A percentile compares a stretch with the other conserved stretches of the same genome.
These are phyloP conservation scores for Neofusicoccum sp. DNA, from an alignment of 2,329 filamentous ascomycete species.

Conservation along the genomic window DNA sequence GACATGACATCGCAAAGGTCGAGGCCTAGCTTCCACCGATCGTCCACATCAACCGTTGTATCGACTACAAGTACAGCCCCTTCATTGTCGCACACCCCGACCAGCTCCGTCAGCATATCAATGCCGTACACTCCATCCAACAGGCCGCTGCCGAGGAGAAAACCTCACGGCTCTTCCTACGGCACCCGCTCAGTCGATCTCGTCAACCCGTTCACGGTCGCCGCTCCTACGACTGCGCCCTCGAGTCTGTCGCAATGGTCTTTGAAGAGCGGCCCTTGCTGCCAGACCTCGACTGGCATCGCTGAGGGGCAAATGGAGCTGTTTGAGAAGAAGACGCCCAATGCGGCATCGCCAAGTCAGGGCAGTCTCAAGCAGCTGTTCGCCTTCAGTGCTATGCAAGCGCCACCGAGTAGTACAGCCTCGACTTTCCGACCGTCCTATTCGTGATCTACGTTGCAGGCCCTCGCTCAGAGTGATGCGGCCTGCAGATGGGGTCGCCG, in stretches of 20 bases:
- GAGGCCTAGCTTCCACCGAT: constrained; percentile 35
- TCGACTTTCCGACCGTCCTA: constrained; percentile 13
- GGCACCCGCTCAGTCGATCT: constrained; percentile 45
- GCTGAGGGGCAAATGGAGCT: constrained; percentile 37
- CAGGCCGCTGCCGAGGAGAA: constrained; percentile 39
- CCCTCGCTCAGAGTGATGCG: constrained; percentile 1
- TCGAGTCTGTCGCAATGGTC: constrained; percentile 34
- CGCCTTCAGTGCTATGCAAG: constrained; percentile 23
- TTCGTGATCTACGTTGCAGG: constrained; percentile 4
- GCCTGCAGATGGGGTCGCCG: constrained; percentile 7
- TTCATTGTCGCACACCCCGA: constrained; percentile 48
- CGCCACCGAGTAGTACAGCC: constrained; percentile 15
- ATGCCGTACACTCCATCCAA: constrained; percentile 40
- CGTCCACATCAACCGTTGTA: constrained; percentile 31
- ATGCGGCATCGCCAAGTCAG: constrained; percentile 34
- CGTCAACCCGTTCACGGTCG: constrained; percentile 39
- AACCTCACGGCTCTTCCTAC: constrained; percentile 39
- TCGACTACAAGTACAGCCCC: constrained; percentile 40
- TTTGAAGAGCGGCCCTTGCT: constrained; percentile 33
- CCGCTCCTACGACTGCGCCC: constrained; percentile 27
- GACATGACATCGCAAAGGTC: neutral
- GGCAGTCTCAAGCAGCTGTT: constrained; percentile 39
- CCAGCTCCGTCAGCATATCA: constrained; percentile 46
- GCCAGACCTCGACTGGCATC: constrained; percentile 31
- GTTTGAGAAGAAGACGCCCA: constrained; percentile 35